Base-by-base conservation (phyloP, 139 green algal species). In the Chlamydomonas incerta region DNA sequence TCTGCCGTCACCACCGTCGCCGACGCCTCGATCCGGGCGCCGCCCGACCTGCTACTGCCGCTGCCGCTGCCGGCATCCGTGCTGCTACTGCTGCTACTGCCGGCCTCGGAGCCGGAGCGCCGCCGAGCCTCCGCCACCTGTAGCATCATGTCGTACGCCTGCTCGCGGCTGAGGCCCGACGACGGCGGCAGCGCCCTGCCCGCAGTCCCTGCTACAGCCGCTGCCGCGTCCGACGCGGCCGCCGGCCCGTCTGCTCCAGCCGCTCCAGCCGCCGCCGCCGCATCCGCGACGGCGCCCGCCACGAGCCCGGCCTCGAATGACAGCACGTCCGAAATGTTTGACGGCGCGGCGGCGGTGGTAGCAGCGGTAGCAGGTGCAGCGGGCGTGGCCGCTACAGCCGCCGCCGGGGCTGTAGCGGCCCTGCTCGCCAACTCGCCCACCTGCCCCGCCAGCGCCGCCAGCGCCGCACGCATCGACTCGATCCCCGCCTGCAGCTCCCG, bases 71-170 rank as follows among this genome's bases (percentile, higher is more conserved):
- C 71, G 58, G 17, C 33, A 11, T 23, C 31, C 15, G n/a, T 50
- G 33, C 33, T 55, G 52, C 31, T 34, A 24, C 75, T 34, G 37
- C 75, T 68, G 52, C 21, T 20, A n/a, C 31, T 52, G 57, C 60
- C 24, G 60, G 74, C 74, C 57, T 70, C 57, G 23, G 75, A 55
- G 2, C 33, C 46, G 11, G 65, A 73, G 23, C 75, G 75, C 58
- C 37, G 26, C 41, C 77, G 77, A 23, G 63, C 65, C 50, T 84
- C 77, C 65, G 65, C 65, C 63, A 84, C 47, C 65, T 67, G 60
- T 15, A 75, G 41, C 77, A 84, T 84, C 65, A 66, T 66, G 41
- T 75, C 65, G 77, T 75, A 84, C 65, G 77, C 77, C 24, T 74
- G 65, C 31, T 74, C 62, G 3, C 62, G 62, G 9, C 20, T 52